Conservation (phyloP, 1,284 basidiomycete genomes). For the Rhodotorula sp. region DNA sequence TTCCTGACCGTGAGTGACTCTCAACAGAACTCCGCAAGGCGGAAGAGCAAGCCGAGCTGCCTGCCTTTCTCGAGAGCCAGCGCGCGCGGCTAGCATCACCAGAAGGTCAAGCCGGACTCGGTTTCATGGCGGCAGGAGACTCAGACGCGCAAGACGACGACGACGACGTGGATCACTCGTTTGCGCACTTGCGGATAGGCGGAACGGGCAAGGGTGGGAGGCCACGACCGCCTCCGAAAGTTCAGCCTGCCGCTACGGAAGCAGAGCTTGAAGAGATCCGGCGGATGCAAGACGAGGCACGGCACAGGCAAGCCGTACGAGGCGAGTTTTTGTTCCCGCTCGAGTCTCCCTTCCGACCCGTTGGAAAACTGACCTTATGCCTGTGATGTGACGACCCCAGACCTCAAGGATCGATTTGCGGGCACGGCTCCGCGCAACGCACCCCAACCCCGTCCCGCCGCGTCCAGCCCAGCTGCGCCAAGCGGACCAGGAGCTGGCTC, state of each 20-base stretch:
- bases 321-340: constrained; percentile 3
- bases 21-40: constrained; percentile 16
- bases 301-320: constrained; percentile 23
- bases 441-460: not conserved
- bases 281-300: constrained; percentile 21
- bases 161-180: constrained; percentile 26
- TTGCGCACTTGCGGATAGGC: constrained; percentile 23
- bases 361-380: too few relatives aligned
- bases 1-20: not conserved
- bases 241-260: not conserved
- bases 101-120: not conserved
- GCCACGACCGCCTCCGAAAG: not conserved
- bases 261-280: constrained; percentile 5
- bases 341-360: too few relatives aligned
- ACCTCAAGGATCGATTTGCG: constrained; percentile 30
- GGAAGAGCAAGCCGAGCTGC: constrained; percentile 15
- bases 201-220: not conserved
- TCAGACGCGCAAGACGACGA: constrained; percentile 6
- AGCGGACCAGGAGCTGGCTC: not conserved
- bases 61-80: constrained; percentile 11
- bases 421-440: not conserved
- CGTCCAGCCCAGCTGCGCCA: not conserved
- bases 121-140: not conserved
- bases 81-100: not conserved
- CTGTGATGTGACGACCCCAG: not conserved